These are phyloP conservation scores for maize (Zea mays) DNA, from an alignment of 176 grass and related monocot species.

Conservation along the genomic window Zm-B73-REFERENCE-NAM-5.0 NC_050098.1:191944001-191944500, in stretches of 20 bases:
- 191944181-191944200: slow-evolving; percentile 28
- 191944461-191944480: slow-evolving; percentile 58
- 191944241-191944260: slow-evolving; percentile 64
- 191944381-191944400: slow-evolving; percentile 55
- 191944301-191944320: slow-evolving; percentile 35
- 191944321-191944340: slow-evolving; percentile 50
- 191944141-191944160: slow-evolving; percentile 45
- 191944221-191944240: slow-evolving; percentile 63
- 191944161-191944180: slow-evolving; percentile 20
- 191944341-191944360: slow-evolving; percentile 53
- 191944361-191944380: slow-evolving; percentile 55
- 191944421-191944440: slow-evolving; percentile 73
- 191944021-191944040: neutral
- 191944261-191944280: slow-evolving; percentile 35
- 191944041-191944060: slow-evolving; percentile 39
- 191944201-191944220: slow-evolving; percentile 28
- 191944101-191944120: slow-evolving; percentile 35
- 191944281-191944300: slow-evolving; percentile 30
- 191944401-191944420: slow-evolving; percentile 76
- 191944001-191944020: slow-evolving; percentile 35
- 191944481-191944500: slow-evolving; percentile 34
- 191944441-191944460: slow-evolving; percentile 71
- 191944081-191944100: slow-evolving; percentile 36
- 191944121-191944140: slow-evolving; percentile 42
- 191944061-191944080: slow-evolving; percentile 49